Percentiles rank a stretch among this genome's conserved stretches.
Conservation (phyloP, 1,284 basidiomycete genomes). For the Athelia sp. region DNA sequence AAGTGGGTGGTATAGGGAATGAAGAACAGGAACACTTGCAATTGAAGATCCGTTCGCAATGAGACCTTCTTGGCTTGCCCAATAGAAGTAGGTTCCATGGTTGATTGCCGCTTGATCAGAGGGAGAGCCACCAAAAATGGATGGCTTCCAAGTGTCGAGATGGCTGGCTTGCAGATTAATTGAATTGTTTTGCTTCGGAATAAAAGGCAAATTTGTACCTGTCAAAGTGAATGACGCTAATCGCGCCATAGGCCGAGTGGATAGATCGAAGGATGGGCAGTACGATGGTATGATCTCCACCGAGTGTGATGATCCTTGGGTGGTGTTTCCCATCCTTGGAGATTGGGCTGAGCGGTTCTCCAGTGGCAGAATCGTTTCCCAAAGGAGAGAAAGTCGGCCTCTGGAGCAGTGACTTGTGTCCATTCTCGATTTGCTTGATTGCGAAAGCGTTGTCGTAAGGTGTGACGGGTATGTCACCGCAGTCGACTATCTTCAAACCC, state of each 20-base stretch:
- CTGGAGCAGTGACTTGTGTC: conserved; percentile 59
- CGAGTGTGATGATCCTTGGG: conserved; percentile 67
- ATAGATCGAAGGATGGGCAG: conserved; percentile 56
- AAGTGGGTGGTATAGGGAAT: conserved; percentile 9
- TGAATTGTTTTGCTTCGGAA: neutral
- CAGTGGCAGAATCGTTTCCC: conserved; percentile 55
- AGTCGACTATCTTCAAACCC: conserved; percentile 65
- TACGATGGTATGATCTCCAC: conserved; percentile 77
- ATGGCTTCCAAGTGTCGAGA: conserved; percentile 70
- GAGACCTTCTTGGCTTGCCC: conserved; percentile 71
- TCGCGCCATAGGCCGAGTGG: conserved; percentile 62
- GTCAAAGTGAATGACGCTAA: conserved; percentile 79
- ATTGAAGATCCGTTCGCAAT: conserved; percentile 75
- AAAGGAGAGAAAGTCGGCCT: conserved; percentile 55
- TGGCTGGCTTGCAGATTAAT: conserved; percentile 33
- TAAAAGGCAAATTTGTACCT: conserved; percentile 20
- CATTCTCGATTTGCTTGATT: conserved; percentile 69
- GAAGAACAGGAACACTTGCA: conserved; percentile 55
- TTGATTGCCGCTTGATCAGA: conserved; percentile 65
- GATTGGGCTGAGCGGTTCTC: conserved; percentile 47
- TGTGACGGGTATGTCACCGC: conserved; percentile 53
- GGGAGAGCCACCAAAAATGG: conserved; percentile 65
- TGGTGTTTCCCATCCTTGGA: conserved; percentile 60
- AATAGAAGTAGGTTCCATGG: conserved; percentile 77
- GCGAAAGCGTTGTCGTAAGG: conserved; percentile 68